Evolutionary conservation across 202 grass and related monocot genomes (phyloP).

Genomic region (Panicum virgatum): DNA sequence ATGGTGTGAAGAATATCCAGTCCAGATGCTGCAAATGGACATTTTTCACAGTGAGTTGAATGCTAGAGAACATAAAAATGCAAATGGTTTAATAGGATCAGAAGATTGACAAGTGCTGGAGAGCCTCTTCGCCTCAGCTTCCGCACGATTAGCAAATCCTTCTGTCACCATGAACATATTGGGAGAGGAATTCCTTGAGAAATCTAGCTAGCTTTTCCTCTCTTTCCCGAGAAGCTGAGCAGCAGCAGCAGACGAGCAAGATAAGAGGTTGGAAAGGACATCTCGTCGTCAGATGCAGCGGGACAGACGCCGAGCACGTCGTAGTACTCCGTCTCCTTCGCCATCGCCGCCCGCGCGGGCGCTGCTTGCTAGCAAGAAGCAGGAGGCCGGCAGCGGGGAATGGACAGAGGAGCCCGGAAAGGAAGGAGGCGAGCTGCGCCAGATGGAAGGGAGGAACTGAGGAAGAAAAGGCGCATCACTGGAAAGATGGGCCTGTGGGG

Average conservation of each 20-base stretch:
- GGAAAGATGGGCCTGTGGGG: too few relatives aligned
- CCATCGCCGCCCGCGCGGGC: conserved; percentile 43
- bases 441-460: conserved; percentile 14
- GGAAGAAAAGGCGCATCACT: conserved; percentile 30
- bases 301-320: conserved; percentile 77
- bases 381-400: neutral
- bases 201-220: too few relatives aligned
- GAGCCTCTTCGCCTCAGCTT: too few relatives aligned
- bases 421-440: neutral
- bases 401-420: conserved; percentile 27
- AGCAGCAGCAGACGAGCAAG: neutral
- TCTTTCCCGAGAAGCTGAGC: neutral
- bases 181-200: too few relatives aligned
- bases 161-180: too few relatives aligned
- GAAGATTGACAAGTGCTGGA: conserved; percentile 51
- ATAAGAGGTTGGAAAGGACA: neutral
- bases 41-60: conserved; percentile 35
- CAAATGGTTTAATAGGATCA: neutral
- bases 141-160: too few relatives aligned
- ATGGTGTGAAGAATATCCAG: conserved; percentile 87
- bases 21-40: conserved; percentile 59
- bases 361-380: conserved; percentile 27
- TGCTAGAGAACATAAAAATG: neutral
- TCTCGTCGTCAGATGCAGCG: conserved; percentile 78
- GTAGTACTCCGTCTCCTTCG: conserved; percentile 98